Evolutionary conservation across 2,329 filamentous ascomycete genomes (phyloP).

Genomic region (Clarireedia sp.): DNA sequence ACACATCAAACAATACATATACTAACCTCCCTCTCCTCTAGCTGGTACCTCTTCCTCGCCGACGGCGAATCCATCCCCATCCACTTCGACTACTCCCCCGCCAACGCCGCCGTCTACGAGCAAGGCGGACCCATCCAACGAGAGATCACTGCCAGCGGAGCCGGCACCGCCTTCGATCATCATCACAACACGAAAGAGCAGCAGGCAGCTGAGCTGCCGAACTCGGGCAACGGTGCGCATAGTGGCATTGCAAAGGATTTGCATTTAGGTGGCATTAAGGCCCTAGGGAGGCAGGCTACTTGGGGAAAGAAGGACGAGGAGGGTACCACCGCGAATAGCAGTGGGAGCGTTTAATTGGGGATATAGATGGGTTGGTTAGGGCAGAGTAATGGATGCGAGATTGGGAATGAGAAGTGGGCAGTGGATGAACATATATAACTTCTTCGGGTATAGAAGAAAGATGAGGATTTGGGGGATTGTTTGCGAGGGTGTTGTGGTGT

Average conservation of each 20-base stretch:
- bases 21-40: not conserved
- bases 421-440: not conserved
- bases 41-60: constrained; percentile 38
- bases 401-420: not conserved
- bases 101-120: constrained; percentile 16
- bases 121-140: constrained; percentile 16
- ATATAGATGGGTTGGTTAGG: not conserved
- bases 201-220: constrained; percentile 5
- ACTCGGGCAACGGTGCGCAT: constrained; percentile 14
- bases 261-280: constrained; percentile 11
- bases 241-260: constrained; percentile 20
- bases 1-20: not conserved
- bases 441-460: no score
- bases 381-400: no score
- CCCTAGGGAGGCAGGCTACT: constrained; percentile 10
- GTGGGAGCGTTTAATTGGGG: constrained; percentile 1
- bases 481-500: no score
- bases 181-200: constrained; percentile 5
- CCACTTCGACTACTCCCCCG: constrained; percentile 19
- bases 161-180: constrained; percentile 9
- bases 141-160: constrained; percentile 12
- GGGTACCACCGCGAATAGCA: not conserved
- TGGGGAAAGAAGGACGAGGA: not conserved
- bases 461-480: no score
- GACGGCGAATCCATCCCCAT: constrained; percentile 23